Evolutionary conservation across 1,284 basidiomycete genomes (phyloP).

Genomic region (Naganishia liquefaciens): DNA sequence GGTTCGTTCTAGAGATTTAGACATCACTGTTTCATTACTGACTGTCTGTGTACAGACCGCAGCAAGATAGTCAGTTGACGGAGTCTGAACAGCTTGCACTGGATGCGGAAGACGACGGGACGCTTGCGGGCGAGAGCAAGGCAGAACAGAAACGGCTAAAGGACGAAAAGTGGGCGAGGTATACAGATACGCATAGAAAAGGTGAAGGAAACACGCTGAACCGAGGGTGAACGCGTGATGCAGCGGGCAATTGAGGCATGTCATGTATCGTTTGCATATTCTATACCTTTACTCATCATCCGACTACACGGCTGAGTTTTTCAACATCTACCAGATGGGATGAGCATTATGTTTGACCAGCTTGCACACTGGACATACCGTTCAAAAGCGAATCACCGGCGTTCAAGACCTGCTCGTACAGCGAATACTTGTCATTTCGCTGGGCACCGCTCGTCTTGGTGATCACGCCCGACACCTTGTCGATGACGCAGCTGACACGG

Average conservation of each 20-base stretch:
- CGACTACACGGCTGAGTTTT: conserved; percentile 53
- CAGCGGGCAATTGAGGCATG: too few relatives aligned
- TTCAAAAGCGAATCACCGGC: conserved; percentile 86
- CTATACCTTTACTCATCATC: conserved; percentile 33
- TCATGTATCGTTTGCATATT: too few relatives aligned
- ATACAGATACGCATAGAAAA: conserved; percentile 73
- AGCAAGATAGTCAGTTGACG: conserved; percentile 67
- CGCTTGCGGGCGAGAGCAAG: conserved; percentile 66
- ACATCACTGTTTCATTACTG: conserved; percentile 9
- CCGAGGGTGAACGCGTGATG: conserved; percentile 62
- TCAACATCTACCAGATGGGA: conserved; percentile 46
- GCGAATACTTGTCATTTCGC: conserved; percentile 68
- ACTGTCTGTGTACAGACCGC: conserved; percentile 60
- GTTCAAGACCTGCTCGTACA: conserved; percentile 86
- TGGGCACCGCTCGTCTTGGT: conserved; percentile 70
- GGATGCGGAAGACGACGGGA: conserved; percentile 82
- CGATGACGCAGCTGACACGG: conserved; percentile 86
- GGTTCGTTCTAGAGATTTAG: conserved; percentile 60
- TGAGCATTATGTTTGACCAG: not conserved
- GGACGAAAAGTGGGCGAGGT: conserved; percentile 83
- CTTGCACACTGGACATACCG: conserved; percentile 43
- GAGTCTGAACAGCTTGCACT: conserved; percentile 73
- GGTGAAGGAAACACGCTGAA: conserved; percentile 96
- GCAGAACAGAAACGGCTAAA: conserved; percentile 74
- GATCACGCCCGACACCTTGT: conserved; percentile 90